Conservation (phyloP, 2,329 filamentous ascomycete species). For the Exophiala sideris region DNA sequence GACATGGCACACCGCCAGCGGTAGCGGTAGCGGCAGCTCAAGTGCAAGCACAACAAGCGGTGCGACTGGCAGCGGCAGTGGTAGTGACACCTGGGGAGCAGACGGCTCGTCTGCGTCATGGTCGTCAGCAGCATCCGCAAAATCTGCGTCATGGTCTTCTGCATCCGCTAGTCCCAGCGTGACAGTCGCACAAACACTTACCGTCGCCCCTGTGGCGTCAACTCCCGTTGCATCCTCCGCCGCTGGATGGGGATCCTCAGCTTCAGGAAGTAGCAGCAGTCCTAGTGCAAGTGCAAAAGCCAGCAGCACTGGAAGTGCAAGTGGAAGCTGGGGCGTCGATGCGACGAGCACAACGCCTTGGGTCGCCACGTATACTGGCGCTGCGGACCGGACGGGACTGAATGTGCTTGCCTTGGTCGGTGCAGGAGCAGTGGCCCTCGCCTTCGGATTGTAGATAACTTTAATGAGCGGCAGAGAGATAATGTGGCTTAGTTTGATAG, state of each 20-base stretch:
- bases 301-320: background rate
- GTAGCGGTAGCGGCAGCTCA: no score
- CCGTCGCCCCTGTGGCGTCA: conserved; percentile 14
- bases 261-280: background rate
- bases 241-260: no score
- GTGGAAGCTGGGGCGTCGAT: conserved; percentile 2
- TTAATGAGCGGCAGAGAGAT: background rate
- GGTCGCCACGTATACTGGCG: conserved; percentile 20
- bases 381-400: conserved; percentile 10
- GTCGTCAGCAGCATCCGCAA: background rate
- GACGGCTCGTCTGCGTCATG: background rate
- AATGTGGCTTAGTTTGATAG: no score
- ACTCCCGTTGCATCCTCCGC: background rate
- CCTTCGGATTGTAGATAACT: conserved; percentile 4
- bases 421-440: conserved; percentile 11
- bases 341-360: conserved; percentile 3
- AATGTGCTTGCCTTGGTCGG: conserved; percentile 7
- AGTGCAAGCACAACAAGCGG: no score
- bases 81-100: background rate
- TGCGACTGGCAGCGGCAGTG: background rate
- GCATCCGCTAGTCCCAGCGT: conserved; percentile 5
- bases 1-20: background rate
- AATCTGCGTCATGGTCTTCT: background rate
- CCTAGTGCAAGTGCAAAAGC: background rate
- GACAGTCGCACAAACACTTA: conserved; percentile 16